Evolutionary conservation across 352 stramenopile genomes (phyloP).

Genomic region (Detonula confervacea): DNA sequence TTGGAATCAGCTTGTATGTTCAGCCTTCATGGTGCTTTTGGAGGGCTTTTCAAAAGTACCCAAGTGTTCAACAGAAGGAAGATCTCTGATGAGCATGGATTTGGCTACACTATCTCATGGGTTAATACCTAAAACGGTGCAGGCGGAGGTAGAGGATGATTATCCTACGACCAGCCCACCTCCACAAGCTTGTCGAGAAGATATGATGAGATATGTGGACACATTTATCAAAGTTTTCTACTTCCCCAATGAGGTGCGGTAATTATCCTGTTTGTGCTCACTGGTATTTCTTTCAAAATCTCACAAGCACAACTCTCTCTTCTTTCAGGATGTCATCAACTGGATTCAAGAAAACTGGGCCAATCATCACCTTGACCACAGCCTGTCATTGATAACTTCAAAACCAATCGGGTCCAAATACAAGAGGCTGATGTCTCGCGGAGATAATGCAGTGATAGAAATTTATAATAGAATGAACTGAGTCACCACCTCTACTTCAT

Average conservation of each 20-base stretch:
- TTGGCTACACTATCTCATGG: slow-evolving; percentile 87
- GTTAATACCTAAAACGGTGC: slow-evolving; percentile 71
- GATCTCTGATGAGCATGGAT: slow-evolving; percentile 97
- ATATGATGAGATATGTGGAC: slow-evolving; percentile 75
- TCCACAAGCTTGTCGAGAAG: slow-evolving; percentile 32
- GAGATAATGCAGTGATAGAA: slow-evolving; percentile 15
- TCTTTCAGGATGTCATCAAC: slow-evolving; percentile 59
- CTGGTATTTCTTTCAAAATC: neutral
- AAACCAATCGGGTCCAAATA: slow-evolving; percentile 24
- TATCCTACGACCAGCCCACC: slow-evolving; percentile 35
- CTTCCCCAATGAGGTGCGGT: slow-evolving; percentile 71
- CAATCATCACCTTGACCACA: slow-evolving; percentile 59
- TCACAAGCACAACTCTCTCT: neutral
- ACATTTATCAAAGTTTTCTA: slow-evolving; percentile 85
- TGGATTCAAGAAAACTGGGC: slow-evolving; percentile 66
- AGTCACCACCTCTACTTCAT: no score
- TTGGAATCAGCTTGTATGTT: slow-evolving; percentile 66
- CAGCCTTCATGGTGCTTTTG: slow-evolving; percentile 84
- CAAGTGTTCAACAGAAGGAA: slow-evolving; percentile 93
- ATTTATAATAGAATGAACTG: slow-evolving; percentile 30
- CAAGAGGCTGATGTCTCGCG: slow-evolving; percentile 26
- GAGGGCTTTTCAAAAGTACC: slow-evolving; percentile 90
- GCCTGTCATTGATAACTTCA: slow-evolving; percentile 48
- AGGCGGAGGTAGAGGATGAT: slow-evolving; percentile 53
- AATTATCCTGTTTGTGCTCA: neutral